Evolutionary conservation across 1,284 basidiomycete species (phyloP).

Genomic region (Caloboletus inedulis): DNA sequence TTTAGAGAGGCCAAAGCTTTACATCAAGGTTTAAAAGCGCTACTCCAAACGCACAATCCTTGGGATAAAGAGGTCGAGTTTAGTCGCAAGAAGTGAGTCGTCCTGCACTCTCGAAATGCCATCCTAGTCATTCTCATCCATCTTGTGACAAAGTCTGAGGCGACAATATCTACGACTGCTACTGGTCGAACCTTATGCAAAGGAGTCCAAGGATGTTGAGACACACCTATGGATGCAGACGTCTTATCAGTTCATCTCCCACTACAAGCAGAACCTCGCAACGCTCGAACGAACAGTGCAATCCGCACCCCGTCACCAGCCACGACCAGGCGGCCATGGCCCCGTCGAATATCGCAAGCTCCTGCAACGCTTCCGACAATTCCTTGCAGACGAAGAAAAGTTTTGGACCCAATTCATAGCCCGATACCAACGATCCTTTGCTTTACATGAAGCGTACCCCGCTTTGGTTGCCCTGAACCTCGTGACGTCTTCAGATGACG

Average conservation of each 20-base stretch:
- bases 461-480: slow-evolving; percentile 60
- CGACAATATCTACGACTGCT: slow-evolving; percentile 74
- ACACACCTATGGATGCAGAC: slow-evolving; percentile 90
- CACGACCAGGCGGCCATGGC: slow-evolving; percentile 43
- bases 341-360: slow-evolving; percentile 81
- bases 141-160: slow-evolving; percentile 54
- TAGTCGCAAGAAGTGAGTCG: slow-evolving; percentile 73
- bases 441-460: slow-evolving; percentile 54
- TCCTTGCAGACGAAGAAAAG: slow-evolving; percentile 81
- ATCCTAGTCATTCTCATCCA: neutral
- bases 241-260: slow-evolving; percentile 80
- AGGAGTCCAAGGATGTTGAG: slow-evolving; percentile 78
- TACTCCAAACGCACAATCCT: slow-evolving; percentile 68
- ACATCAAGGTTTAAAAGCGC: slow-evolving; percentile 65
- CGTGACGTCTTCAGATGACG: slow-evolving; percentile 19
- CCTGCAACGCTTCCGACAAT: slow-evolving; percentile 82
- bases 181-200: slow-evolving; percentile 69
- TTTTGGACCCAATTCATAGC: slow-evolving; percentile 81
- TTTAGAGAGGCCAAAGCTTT: slow-evolving; percentile 67
- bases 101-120: neutral
- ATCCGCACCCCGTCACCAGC: slow-evolving; percentile 43
- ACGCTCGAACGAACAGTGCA: slow-evolving; percentile 62
- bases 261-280: slow-evolving; percentile 76
- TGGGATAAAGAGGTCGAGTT: slow-evolving; percentile 84
- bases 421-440: slow-evolving; percentile 68